Evolutionary conservation across 331 rosid species (phyloP), one percentile per base, ranked within the genome.

Genomic region (Phaseolus coccineus): DNA sequence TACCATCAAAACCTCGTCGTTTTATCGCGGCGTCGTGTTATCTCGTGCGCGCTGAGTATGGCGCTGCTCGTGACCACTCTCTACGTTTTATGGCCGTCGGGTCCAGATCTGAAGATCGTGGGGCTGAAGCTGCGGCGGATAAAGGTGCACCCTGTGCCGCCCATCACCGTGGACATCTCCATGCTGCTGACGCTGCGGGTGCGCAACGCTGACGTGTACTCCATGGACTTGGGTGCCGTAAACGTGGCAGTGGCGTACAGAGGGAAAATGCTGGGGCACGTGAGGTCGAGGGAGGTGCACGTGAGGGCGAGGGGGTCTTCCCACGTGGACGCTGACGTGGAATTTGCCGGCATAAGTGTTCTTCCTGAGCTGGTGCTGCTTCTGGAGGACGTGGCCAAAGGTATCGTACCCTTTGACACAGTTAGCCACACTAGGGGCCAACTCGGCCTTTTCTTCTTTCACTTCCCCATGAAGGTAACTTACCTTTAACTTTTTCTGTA

Each of bases 231-330:
- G 50, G 83, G 81, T 14, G 83, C 47, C 7, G 62, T 90, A 25
- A 88, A 89, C 81, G 91, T 92, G 76, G 91, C 79, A 14, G 90
- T 92, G 1, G 89, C 90, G 16, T 92, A 92, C 71, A 87, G 94
- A 71, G 94, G 97, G 59, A 87, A 87, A 86, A 72, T 8, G 81
- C 85, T 90, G 15, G 96, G 97, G 2, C 88, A 86, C 85, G 92
- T 88, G 76, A 86, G 31, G 27, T 87, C 89, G 33, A 71, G 75
- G 5, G 40, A 69, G 10, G 96, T 93, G 6, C 87, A 89, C 82
- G 92, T 92, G 86, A 83, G 81, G 51, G 88, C 97, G 0, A 76
- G 84, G 71, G 94, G 92, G 0, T 88, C 90, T 39, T 90, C 96
- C 31, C 82, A 85, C 85, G 91, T 90, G 85, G 91, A 92, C 3